Evolutionary conservation across 148 eudicot species (phyloP).

Genomic region (Chenopodium quinoa): DNA sequence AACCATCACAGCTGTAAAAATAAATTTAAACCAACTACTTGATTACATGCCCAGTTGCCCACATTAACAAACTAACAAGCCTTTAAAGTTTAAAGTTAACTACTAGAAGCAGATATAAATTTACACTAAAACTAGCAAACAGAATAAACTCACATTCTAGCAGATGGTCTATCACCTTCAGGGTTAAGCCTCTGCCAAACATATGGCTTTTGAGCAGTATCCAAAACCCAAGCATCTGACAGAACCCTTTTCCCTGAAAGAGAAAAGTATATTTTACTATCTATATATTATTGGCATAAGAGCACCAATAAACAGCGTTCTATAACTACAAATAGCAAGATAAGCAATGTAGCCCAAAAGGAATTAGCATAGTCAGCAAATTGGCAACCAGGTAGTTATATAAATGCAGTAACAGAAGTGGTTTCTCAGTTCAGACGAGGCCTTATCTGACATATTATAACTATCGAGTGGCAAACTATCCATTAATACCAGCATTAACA

Average conservation of each 20-base stretch:
- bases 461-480: neutral
- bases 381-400: neutral
- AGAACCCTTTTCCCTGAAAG: slow-evolving; percentile 82
- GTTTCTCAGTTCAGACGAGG: neutral
- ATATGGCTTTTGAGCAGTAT: slow-evolving; percentile 97
- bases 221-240: slow-evolving; percentile 94
- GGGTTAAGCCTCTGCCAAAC: slow-evolving; percentile 88
- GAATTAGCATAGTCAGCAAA: neutral
- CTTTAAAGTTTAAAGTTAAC: neutral
- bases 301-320: neutral
- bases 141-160: slow-evolving; percentile 85
- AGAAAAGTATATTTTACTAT: slow-evolving; percentile 7
- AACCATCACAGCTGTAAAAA: neutral
- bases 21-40: neutral
- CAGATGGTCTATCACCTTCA: slow-evolving; percentile 96
- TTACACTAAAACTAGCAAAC: slow-evolving; percentile 4
- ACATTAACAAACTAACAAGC: neutral
- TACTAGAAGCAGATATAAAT: neutral
- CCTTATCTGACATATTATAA: neutral
- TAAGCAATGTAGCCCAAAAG: neutral
- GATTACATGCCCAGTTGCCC: neutral
- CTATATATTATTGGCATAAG: neutral
- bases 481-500: neutral
- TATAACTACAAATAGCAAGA: neutral
- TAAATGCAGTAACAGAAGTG: neutral